Evolutionary conservation across 169 alveolate genomes (phyloP).

Genomic region (Eimeria maxima): DNA sequence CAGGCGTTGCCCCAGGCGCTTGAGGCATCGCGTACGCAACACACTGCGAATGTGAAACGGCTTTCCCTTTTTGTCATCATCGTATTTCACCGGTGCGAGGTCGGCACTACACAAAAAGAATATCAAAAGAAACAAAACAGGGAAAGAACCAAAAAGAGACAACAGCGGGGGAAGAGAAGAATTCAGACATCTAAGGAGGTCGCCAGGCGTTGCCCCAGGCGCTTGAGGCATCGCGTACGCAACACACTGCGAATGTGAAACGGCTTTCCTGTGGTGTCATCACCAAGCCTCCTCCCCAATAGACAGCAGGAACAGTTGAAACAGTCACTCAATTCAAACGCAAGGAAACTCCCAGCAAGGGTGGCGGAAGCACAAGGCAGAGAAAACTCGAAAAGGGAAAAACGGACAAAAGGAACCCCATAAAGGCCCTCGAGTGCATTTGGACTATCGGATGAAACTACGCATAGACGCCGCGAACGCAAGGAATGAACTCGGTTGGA

Average conservation of each 20-base stretch:
- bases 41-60: constrained; percentile 85
- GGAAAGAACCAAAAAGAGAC: not conserved
- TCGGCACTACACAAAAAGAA: too few relatives aligned
- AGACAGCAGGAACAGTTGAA: too few relatives aligned
- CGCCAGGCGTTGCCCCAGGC: constrained; percentile 84
- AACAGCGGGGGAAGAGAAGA: not conserved
- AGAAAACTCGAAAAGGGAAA: not conserved
- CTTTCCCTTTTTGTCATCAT: constrained; percentile 35
- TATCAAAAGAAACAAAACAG: not conserved
- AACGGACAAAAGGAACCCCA: not conserved
- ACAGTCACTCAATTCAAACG: not conserved
- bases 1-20: constrained; percentile 84
- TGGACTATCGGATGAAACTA: not conserved
- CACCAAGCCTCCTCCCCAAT: not conserved
- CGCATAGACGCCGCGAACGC: not conserved
- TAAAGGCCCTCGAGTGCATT: not conserved
- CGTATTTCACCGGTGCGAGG: not conserved
- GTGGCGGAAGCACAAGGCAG: not conserved
- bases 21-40: constrained; percentile 80
- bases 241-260: constrained; percentile 84
- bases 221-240: constrained; percentile 82
- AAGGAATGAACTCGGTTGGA: not conserved
- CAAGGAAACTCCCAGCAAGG: not conserved
- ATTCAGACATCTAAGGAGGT: constrained; percentile 83
- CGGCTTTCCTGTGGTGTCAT: constrained; percentile 67